Evolutionary conservation across 768 basidiomycete species (phyloP), one percentile per base, ranked within the genome.

Genomic region (Boletales sp.): DNA sequence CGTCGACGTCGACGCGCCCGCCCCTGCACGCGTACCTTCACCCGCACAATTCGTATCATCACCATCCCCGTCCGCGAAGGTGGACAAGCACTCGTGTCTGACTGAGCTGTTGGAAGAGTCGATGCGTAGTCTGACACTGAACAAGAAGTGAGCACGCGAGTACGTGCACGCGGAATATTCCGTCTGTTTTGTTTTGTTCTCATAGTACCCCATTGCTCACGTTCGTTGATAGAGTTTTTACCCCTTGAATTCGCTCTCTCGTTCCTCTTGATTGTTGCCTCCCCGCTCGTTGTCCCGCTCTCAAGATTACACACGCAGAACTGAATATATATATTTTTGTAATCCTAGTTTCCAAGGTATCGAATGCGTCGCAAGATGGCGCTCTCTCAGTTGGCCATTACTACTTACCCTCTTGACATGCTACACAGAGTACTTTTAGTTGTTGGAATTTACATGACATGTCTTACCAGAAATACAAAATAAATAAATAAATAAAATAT

Each of bases 1-100:
- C 46, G 89, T 93, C 58, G 88, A 91, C 65, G 74, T 92, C 51
- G 87, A 89, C 4, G 38, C 32, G 41, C 68, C 66, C 18, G 17
- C 42, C 13, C 47, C 50, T 47, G 14, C 37, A 9, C 43, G 14
- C 12, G 36, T 48, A 1, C 40, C 53, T 11, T 38, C 33, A 34
- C 34, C 54, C 13, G 17, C 33, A n/a, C 39, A 15, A n/a, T 38
- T 44, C 7, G 31, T 42, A 28, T 14, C 52, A 9, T 42, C 57
- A 11, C 11, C 51, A 14, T 15, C 51, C 11, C 13, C 51, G 49
- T 38, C 51, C 31, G 25, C 54, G 49, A 62, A 54, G 57, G 36
- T 42, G 54, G 57, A 52, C 51, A 53, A 57, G 41, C 39, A 19
- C 34, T 53, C 50, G 35, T 57, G 51, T 30, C 33, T 69, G 17